Evolutionary conservation across 169 alveolate genomes (phyloP).

Genomic region (Plasmodium chabaudi): DNA sequence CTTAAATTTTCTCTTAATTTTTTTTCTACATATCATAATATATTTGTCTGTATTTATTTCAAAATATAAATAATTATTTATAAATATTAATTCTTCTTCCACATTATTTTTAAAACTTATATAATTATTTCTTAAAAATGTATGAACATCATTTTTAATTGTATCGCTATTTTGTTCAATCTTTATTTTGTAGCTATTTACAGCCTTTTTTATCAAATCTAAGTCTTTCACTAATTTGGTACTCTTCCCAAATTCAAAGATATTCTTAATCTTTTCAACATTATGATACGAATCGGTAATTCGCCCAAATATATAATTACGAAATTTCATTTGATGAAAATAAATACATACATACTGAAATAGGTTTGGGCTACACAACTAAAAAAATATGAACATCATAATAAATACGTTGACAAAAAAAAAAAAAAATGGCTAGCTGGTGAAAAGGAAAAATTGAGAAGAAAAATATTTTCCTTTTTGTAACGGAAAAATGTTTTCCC

Average conservation of each 20-base stretch:
- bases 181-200: slow-evolving; percentile 12
- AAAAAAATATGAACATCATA: background rate
- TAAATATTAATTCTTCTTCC: slow-evolving; percentile 27
- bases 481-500: no score
- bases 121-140: slow-evolving; percentile 12
- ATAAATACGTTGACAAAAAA: no score
- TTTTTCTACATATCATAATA: slow-evolving; percentile 58
- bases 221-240: background rate
- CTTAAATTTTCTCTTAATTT: slow-evolving; percentile 14
- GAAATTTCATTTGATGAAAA: slow-evolving; percentile 9
- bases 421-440: no score
- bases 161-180: slow-evolving; percentile 19
- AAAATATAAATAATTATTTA: slow-evolving; percentile 32
- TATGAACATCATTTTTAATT: slow-evolving; percentile 44
- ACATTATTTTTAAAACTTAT: slow-evolving; percentile 10
- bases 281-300: slow-evolving; percentile 21
- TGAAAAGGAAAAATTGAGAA: no score
- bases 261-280: slow-evolving; percentile 31
- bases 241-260: slow-evolving; percentile 4
- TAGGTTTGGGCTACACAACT: background rate
- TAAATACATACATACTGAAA: background rate
- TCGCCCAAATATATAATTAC: slow-evolving; percentile 32
- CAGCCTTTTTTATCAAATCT: slow-evolving; percentile 8
- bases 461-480: no score
- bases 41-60: slow-evolving; percentile 17